Conservation (phyloP, 2,329 filamentous ascomycete species). For the Sclerotinia glacialis region DNA sequence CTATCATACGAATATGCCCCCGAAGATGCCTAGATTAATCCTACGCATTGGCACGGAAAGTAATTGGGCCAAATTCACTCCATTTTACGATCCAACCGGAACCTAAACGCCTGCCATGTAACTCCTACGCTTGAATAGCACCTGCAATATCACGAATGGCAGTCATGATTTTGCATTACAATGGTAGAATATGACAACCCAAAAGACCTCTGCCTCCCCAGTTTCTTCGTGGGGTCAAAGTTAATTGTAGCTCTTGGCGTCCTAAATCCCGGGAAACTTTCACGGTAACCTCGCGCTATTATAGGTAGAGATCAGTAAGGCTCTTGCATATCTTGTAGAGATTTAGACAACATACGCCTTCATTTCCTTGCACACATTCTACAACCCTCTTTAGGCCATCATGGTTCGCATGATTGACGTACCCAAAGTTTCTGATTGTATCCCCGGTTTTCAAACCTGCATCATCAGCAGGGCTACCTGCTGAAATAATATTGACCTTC, state of each 20-base stretch:
- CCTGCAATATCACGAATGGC: not conserved
- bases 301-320: slow-evolving; percentile 6
- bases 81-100: not conserved
- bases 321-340: not conserved
- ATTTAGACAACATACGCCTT: slow-evolving; percentile 64
- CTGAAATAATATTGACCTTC: slow-evolving; percentile 79
- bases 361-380: slow-evolving; percentile 85
- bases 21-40: not conserved
- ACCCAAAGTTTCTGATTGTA: slow-evolving; percentile 79
- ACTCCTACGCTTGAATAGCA: slow-evolving; percentile 25
- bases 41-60: not conserved
- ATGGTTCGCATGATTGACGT: slow-evolving; percentile 79
- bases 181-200: slow-evolving; percentile 83
- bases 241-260: slow-evolving; percentile 62
- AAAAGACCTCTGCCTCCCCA: slow-evolving; percentile 91
- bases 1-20: not conserved
- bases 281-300: slow-evolving; percentile 67
- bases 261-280: slow-evolving; percentile 53
- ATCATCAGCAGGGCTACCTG: slow-evolving; percentile 73
- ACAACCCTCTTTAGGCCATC: slow-evolving; percentile 81
- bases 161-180: slow-evolving; percentile 49
- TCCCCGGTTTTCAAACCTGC: slow-evolving; percentile 82
- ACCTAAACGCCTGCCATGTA: slow-evolving; percentile 28
- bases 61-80: not conserved
- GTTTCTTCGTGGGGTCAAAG: slow-evolving; percentile 70